phyloP scores from a whole-genome alignment of 1,284 basidiomycete genomes.

The Porodaedalea pini region DNA sequence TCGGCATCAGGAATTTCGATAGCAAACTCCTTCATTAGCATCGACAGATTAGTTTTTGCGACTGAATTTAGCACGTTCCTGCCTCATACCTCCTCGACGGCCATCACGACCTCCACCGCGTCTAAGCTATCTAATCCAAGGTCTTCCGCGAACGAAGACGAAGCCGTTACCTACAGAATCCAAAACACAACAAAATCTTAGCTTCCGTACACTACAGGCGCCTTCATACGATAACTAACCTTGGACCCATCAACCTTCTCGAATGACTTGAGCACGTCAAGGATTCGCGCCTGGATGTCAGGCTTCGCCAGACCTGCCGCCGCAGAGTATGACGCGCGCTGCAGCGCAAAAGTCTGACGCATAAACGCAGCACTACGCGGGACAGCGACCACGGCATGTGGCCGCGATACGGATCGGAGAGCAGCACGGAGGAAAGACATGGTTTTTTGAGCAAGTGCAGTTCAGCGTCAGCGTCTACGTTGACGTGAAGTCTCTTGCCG shows the following conservation, averaged over 20 bases:
- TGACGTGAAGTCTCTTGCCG: neutral
- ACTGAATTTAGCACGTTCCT: neutral
- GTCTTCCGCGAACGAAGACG: conserved; percentile 82
- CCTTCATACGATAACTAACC: conserved; percentile 43
- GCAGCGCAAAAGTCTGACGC: conserved; percentile 33
- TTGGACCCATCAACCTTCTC: conserved; percentile 91
- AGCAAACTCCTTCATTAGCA: conserved; percentile 62
- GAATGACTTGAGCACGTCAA: conserved; percentile 90
- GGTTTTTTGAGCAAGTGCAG: conserved; percentile 4
- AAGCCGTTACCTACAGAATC: conserved; percentile 60
- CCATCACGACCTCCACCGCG: conserved; percentile 98
- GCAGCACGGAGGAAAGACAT: conserved; percentile 46
- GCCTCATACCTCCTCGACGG: conserved; percentile 87
- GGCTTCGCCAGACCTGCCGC: conserved; percentile 71
- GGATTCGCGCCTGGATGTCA: conserved; percentile 77
- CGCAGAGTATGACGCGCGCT: conserved; percentile 69
- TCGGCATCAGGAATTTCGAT: conserved; percentile 97
- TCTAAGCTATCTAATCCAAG: conserved; percentile 96
- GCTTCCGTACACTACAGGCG: neutral
- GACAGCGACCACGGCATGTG: neutral
- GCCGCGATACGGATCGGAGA: conserved; percentile 32
- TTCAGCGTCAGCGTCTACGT: neutral
- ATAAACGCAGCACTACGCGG: neutral
- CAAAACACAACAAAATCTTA: conserved; percentile 20
- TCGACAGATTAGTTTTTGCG: conserved; percentile 6